Percentiles rank a stretch among this genome's conserved stretches.
These are phyloP conservation scores for Acorus calamus DNA, from an alignment of 106 monocot species.

Conservation along the genomic window DNA sequence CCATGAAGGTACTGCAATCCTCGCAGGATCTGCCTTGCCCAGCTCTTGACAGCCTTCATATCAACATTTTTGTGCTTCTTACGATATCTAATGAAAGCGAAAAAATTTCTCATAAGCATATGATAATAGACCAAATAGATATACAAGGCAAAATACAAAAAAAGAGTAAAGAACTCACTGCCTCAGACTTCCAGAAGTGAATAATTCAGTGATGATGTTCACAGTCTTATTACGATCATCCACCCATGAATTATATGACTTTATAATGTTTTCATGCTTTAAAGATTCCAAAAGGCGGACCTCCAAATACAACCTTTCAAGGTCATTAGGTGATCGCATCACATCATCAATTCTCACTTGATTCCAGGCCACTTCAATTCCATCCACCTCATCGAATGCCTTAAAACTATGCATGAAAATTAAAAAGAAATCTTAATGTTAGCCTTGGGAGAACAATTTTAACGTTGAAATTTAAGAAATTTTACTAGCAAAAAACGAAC, in stretches of 20 bases:
- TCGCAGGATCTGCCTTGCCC: constrained; percentile 78
- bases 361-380: constrained; percentile 75
- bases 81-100: constrained; percentile 41
- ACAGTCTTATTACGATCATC: constrained; percentile 59
- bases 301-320: constrained; percentile 56
- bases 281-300: constrained; percentile 56
- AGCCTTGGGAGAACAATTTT: no score
- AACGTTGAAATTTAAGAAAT: no score
- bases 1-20: constrained; percentile 68
- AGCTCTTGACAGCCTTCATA: constrained; percentile 76
- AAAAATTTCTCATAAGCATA: not conserved
- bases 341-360: constrained; percentile 52
- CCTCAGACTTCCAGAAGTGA: constrained; percentile 63
- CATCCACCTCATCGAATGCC: constrained; percentile 63
- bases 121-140: not conserved
- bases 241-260: constrained; percentile 58
- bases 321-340: constrained; percentile 38
- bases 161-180: constrained; percentile 30
- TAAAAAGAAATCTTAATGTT: no score
- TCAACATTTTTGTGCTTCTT: constrained; percentile 68
- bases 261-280: constrained; percentile 65
- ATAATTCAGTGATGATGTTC: constrained; percentile 72
- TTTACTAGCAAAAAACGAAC: no score
- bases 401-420: constrained; percentile 28
- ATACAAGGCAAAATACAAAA: not conserved